Conservation (phyloP, 257 asterid species). For the Paulownia fortunei region DNA sequence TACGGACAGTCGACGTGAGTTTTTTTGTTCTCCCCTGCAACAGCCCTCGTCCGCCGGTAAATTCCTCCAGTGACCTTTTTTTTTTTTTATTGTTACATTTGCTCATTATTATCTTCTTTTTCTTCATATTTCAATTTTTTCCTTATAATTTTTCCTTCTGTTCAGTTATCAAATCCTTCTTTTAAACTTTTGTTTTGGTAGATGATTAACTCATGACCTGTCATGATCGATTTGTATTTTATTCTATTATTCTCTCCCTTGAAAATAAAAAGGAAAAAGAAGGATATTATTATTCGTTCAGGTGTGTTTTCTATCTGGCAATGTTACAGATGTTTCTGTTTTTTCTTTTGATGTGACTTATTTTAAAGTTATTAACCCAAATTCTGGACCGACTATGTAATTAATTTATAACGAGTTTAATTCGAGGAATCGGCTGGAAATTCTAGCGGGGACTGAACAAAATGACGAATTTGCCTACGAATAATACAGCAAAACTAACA, state of each 20-base stretch:
- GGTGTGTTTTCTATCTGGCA: constrained; percentile 15
- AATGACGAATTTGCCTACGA: constrained; percentile 12
- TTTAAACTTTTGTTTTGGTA: constrained; percentile 1
- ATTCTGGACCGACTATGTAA: not conserved
- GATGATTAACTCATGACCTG: constrained; percentile 36
- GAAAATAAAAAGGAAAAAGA: constrained; percentile 29
- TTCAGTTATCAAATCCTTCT: constrained; percentile 36
- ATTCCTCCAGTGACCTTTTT: constrained; percentile 38
- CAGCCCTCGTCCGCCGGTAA: constrained; percentile 50
- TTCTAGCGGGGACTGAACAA: not conserved
- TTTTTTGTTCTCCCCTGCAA: constrained; percentile 31
- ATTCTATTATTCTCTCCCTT: constrained; percentile 22
- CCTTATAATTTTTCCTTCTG: constrained; percentile 32
- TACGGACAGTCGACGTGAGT: constrained; percentile 38
- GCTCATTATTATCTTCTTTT: constrained; percentile 3
- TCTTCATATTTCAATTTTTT: constrained; percentile 30
- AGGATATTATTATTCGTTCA: constrained; percentile 15
- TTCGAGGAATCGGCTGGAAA: constrained; percentile 13
- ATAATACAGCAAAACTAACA: constrained; percentile 13
- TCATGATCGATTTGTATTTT: constrained; percentile 42
- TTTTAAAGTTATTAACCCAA: not conserved
- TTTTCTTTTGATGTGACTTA: not conserved
- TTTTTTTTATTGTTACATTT: constrained; percentile 8
- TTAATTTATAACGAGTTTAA: not conserved
- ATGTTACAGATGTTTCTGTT: not conserved